A percentile compares a stretch with the other conserved stretches of the same genome.
These are phyloP conservation scores for Annona squamosa DNA, from an alignment of 164 flowering plant genomes.

Conservation along the genomic window DNA sequence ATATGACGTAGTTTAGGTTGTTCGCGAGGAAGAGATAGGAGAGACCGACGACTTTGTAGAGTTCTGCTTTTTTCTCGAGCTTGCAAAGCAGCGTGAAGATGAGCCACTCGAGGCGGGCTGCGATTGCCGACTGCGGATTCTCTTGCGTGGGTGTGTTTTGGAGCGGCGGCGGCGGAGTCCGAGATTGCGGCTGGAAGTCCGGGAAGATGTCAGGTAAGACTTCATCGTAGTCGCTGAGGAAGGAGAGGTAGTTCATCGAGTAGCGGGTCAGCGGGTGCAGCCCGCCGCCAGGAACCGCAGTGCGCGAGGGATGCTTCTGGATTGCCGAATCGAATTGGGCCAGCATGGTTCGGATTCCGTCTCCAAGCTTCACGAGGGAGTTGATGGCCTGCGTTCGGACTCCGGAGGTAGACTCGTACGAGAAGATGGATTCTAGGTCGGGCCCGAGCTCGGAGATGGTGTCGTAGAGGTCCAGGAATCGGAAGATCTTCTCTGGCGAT, in stretches of 20 bases:
- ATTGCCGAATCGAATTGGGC: slow-evolving; percentile 43
- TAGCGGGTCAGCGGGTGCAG: slow-evolving; percentile 44
- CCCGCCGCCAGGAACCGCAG: slow-evolving; percentile 39
- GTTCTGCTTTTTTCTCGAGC: slow-evolving; percentile 50
- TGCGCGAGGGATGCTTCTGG: slow-evolving; percentile 44
- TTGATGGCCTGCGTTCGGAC: slow-evolving; percentile 40
- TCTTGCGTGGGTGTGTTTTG: slow-evolving; percentile 12
- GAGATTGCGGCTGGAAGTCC: slow-evolving; percentile 31
- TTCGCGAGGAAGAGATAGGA: slow-evolving; percentile 59
- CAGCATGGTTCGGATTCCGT: slow-evolving; percentile 31
- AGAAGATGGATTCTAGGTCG: slow-evolving; percentile 53
- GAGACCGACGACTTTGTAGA: slow-evolving; percentile 39
- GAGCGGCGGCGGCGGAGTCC: neutral
- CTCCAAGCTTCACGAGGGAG: slow-evolving; percentile 37
- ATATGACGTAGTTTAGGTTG: slow-evolving; percentile 50
- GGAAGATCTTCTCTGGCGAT: slow-evolving; percentile 49
- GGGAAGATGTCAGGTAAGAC: slow-evolving; percentile 39
- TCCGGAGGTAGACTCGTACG: slow-evolving; percentile 32
- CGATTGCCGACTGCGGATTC: slow-evolving; percentile 14
- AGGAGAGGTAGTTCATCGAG: slow-evolving; percentile 42
- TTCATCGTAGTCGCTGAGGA: slow-evolving; percentile 43
- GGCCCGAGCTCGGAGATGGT: slow-evolving; percentile 39
- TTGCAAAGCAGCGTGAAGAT: slow-evolving; percentile 55
- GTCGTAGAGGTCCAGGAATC: slow-evolving; percentile 51
- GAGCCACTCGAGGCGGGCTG: slow-evolving; percentile 48